Percentiles rank a stretch among this genome's conserved stretches.
Conservation (phyloP, 495 filamentous ascomycete species). For the Talaromyces nanjingensis region DNA sequence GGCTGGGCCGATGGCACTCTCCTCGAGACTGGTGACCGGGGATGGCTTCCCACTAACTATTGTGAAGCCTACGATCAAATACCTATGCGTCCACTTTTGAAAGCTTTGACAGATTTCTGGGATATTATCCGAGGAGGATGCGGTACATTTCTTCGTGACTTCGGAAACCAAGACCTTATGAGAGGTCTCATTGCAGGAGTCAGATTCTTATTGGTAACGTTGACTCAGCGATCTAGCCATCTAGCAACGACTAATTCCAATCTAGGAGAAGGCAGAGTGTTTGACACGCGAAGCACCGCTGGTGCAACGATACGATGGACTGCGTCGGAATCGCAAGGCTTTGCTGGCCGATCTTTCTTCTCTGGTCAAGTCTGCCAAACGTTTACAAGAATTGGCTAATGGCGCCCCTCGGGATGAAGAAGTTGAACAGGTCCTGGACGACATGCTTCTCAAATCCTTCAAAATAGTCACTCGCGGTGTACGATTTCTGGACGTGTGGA, state of each 20-base stretch:
- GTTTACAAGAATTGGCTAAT: conserved; percentile 59
- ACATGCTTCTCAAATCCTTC: conserved; percentile 89
- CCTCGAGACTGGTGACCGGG: conserved; percentile 76
- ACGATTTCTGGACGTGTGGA: conserved; percentile 84
- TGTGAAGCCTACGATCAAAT: conserved; percentile 90
- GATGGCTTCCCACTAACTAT: conserved; percentile 98
- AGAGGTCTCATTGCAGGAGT: conserved; percentile 90
- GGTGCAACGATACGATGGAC: conserved; percentile 64
- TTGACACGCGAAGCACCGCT: conserved; percentile 71
- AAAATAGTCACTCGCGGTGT: conserved; percentile 89
- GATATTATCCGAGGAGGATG: conserved; percentile 72
- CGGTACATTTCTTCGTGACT: conserved; percentile 59
- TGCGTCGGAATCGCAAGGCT: conserved; percentile 77
- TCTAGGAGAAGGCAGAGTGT: conserved; percentile 79
- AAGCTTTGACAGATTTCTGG: conserved; percentile 86
- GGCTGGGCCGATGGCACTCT: conserved; percentile 99
- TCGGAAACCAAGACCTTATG: conserved; percentile 84
- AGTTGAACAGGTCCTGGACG: conserved; percentile 73
- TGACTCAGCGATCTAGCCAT: background rate
- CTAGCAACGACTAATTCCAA: background rate
- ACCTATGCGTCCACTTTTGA: conserved; percentile 75
- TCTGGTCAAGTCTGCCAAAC: conserved; percentile 80
- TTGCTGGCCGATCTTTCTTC: conserved; percentile 83
- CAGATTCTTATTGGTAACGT: conserved; percentile 75
- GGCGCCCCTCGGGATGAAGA: conserved; percentile 46